A percentile compares a stretch with the other conserved stretches of the same genome.
phyloP scores from a whole-genome alignment of 2,329 filamentous ascomycete species.

The Aspergillus piperis region DNA sequence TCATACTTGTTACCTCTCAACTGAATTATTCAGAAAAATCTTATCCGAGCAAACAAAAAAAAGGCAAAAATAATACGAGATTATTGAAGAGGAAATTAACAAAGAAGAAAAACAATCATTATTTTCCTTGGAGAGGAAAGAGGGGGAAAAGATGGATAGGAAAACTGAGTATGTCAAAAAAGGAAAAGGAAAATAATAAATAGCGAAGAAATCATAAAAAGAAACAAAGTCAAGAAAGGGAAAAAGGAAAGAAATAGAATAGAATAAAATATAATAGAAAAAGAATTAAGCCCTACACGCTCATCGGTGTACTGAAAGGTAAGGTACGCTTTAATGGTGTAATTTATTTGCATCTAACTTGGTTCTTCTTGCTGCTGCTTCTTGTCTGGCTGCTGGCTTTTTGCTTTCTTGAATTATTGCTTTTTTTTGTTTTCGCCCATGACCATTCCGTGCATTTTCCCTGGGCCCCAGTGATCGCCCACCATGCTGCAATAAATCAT shows the following conservation, averaged over 20 bases:
- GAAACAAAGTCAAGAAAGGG: constrained; percentile 14
- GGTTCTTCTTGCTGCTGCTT: too few species aligned
- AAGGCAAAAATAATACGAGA: neutral
- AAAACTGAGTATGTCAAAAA: neutral
- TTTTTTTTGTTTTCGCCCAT: constrained; percentile 9
- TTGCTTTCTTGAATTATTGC: constrained; percentile 14
- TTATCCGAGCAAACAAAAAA: neutral
- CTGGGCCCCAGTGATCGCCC: constrained; percentile 40
- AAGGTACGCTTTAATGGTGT: constrained; percentile 16
- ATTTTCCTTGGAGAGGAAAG: neutral
- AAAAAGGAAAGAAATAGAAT: neutral
- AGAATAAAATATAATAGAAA: constrained; percentile 4
- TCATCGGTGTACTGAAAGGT: constrained; percentile 18
- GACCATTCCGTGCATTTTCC: constrained; percentile 29
- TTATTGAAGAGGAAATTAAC: too few species aligned
- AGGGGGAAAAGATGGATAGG: neutral
- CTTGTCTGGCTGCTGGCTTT: neutral
- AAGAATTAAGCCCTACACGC: constrained; percentile 8
- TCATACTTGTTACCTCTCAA: constrained; percentile 1
- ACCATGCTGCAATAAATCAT: constrained; percentile 40
- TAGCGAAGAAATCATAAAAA: neutral
- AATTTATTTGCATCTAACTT: constrained; percentile 11
- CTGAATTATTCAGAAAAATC: neutral
- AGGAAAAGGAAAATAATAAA: constrained; percentile 10
- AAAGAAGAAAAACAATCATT: too few species aligned